Evolutionary conservation across 352 stramenopile genomes (phyloP), one percentile per base, ranked within the genome.

Genomic region (Peronospora belbahrii): DNA sequence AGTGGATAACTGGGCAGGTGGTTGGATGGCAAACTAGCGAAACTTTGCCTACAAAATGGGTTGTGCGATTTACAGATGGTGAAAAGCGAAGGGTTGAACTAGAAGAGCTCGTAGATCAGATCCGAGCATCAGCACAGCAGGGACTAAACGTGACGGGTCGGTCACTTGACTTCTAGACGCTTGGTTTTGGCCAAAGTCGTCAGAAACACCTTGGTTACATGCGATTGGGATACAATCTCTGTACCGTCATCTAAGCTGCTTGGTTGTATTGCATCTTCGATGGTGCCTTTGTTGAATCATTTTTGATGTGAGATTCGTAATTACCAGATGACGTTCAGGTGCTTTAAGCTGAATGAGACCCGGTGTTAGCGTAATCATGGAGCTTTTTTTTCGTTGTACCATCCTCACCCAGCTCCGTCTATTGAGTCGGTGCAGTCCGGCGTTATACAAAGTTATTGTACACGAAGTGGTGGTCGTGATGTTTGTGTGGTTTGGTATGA

Each of bases 1-100:
- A 65, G 36, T 65, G 56, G 56, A 45, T 43, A 22, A 65, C 39
- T 9, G 56, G 56, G 2, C 56, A 58, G 17, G 56, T 65, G 15
- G 25, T 51, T 22, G 52, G 52, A 25, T 65, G 56, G 56, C 15
- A 41, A 24, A 57, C 50, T 13, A 45, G 24, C 13, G 31, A 57
- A 4, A 32, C 38, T 20, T 6, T 9, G 0, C 35, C 56, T 0
- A 50, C 46, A 3, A 56, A 60, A 30, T 65, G 56, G 56, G 6
- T 49, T 14, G 56, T 65, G 39, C 33, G 19, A 19, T 65, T 54
- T 48, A 42, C 39, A 11, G 52, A 65, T 22, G 51, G 51, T 2
- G 52, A 53, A 8, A 58, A 57, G 28, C 35, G 15, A 10, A 9
- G 0, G 4, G 47, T 62, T 11, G 35, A 43, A 38, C 30, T 61